Conservation (phyloP, 257 asterid genomes). For the Penstemon davidsonii region DNA sequence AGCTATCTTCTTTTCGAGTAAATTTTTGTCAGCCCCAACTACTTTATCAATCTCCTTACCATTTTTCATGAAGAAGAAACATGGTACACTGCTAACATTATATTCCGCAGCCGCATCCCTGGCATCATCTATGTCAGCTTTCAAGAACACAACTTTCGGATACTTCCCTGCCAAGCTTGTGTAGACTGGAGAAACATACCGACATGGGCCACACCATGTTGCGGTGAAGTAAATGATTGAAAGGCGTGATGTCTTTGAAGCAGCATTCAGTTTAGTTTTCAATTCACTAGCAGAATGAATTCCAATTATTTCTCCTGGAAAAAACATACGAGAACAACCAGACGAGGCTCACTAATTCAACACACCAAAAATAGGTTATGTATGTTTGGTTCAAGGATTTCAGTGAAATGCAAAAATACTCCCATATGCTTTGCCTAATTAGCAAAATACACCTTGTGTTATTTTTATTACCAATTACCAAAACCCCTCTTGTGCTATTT, state of each 20-base stretch:
- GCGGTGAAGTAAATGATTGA: constrained; percentile 77
- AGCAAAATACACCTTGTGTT: no score
- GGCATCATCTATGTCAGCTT: constrained; percentile 71
- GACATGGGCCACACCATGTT: constrained; percentile 90
- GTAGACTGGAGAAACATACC: constrained; percentile 55
- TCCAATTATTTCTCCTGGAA: constrained; percentile 57
- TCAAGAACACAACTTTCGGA: constrained; percentile 57
- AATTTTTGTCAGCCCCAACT: constrained; percentile 52
- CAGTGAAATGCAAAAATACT: background rate
- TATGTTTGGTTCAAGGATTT: no score
- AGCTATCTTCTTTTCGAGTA: constrained; percentile 60
- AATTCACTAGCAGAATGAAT: constrained; percentile 55
- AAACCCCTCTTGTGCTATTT: no score
- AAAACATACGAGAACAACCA: background rate
- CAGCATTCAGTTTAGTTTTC: constrained; percentile 49
- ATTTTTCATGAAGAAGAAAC: constrained; percentile 62
- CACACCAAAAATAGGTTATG: no score
- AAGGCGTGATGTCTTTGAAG: constrained; percentile 50
- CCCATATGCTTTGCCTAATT: no score
- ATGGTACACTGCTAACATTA: constrained; percentile 61
- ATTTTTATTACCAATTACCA: no score
- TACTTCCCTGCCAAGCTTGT: constrained; percentile 51
- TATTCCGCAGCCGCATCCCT: constrained; percentile 54
- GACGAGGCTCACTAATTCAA: no score
- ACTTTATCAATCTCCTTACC: constrained; percentile 67